Evolutionary conservation across 805 yeast genomes (phyloP).

Genomic region (Kurtzmaniella cleridarum): DNA sequence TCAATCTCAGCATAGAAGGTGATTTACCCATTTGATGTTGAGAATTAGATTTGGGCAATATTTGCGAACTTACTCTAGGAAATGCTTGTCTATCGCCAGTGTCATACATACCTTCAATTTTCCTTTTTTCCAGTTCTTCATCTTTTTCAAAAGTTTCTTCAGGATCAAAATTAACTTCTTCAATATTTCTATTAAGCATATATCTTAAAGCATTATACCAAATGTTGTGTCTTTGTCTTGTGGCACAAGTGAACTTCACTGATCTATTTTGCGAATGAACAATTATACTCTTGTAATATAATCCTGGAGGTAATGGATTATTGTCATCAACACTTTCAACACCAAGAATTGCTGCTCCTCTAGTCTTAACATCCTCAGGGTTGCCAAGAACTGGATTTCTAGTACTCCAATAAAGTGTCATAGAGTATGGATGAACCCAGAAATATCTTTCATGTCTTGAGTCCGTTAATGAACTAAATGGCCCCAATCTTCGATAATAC

Average conservation of each 20-base stretch:
- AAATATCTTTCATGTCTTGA: slow-evolving; percentile 86
- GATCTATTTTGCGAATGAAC: slow-evolving; percentile 63
- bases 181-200: slow-evolving; percentile 60
- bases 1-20: slow-evolving; percentile 11
- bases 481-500: slow-evolving; percentile 74
- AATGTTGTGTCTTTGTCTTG: slow-evolving; percentile 79
- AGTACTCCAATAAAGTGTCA: slow-evolving; percentile 86
- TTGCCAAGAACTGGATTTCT: slow-evolving; percentile 72
- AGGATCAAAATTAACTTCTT: slow-evolving; percentile 46
- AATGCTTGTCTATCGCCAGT: slow-evolving; percentile 17
- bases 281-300: slow-evolving; percentile 78
- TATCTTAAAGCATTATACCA: slow-evolving; percentile 86
- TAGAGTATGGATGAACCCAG: slow-evolving; percentile 94
- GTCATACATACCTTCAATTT: slow-evolving; percentile 8
- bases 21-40: slow-evolving; percentile 10
- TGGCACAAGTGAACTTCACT: slow-evolving; percentile 80
- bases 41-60: slow-evolving; percentile 9
- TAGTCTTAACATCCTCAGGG: slow-evolving; percentile 60
- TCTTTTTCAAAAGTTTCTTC: slow-evolving; percentile 12
- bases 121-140: slow-evolving; percentile 6
- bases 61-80: slow-evolving; percentile 11
- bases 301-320: slow-evolving; percentile 85
- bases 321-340: slow-evolving; percentile 79
- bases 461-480: slow-evolving; percentile 69
- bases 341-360: slow-evolving; percentile 72